Evolutionary conservation across 2,329 filamentous ascomycete genomes (phyloP).

Genomic region (Monilinia fructicola): DNA sequence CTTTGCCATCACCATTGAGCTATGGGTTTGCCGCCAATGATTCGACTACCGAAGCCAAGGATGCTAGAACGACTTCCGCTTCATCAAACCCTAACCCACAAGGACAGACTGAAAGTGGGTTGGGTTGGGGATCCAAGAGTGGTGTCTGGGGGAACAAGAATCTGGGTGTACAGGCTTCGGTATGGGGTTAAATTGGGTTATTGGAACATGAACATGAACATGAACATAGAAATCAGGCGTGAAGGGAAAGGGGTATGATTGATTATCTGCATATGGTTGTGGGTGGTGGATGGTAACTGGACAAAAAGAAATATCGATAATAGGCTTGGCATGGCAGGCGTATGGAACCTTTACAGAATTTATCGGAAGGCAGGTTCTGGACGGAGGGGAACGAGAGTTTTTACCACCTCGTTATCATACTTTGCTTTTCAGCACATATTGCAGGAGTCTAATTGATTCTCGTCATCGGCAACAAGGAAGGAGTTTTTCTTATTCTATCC

Average conservation of each 20-base stretch:
- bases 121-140: slow-evolving; percentile 73
- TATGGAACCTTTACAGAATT: slow-evolving; percentile 24
- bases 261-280: slow-evolving; percentile 22
- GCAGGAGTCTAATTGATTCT: slow-evolving; percentile 11
- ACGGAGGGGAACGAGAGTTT: slow-evolving; percentile 17
- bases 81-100: slow-evolving; percentile 56
- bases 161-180: slow-evolving; percentile 87
- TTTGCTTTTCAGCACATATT: slow-evolving; percentile 20
- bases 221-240: slow-evolving; percentile 21
- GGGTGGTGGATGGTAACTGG: slow-evolving; percentile 16
- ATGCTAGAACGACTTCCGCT: slow-evolving; percentile 50
- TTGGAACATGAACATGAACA: neutral
- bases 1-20: slow-evolving; percentile 83
- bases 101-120: slow-evolving; percentile 43
- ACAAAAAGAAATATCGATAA: slow-evolving; percentile 23
- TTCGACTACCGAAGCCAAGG: slow-evolving; percentile 46
- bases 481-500: slow-evolving; percentile 13
- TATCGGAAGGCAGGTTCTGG: slow-evolving; percentile 21
- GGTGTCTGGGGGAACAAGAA: slow-evolving; percentile 79
- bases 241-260: slow-evolving; percentile 19
- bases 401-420: slow-evolving; percentile 16
- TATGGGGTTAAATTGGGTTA: slow-evolving; percentile 72
- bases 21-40: slow-evolving; percentile 65
- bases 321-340: slow-evolving; percentile 26
- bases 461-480: slow-evolving; percentile 7